Percentiles rank a stretch among this genome's conserved stretches.
Evolutionary conservation across 495 filamentous ascomycete species (phyloP).

Genomic region (Penicillium silybi): DNA sequence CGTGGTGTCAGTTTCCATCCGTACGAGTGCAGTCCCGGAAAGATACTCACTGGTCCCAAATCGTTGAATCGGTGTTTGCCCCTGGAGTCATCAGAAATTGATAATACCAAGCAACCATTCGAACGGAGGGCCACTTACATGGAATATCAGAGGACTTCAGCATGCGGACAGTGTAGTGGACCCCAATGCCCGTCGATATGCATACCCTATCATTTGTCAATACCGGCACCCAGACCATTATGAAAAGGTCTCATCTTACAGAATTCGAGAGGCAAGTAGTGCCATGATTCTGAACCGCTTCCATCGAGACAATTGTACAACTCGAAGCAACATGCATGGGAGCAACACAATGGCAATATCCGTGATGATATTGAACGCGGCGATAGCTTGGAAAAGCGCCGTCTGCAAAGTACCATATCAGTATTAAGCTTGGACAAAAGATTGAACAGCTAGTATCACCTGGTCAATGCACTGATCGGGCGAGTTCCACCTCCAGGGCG

Average conservation of each 20-base stretch:
- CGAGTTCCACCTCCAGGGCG: constrained; percentile 19
- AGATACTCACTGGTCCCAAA: constrained; percentile 26
- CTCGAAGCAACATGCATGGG: constrained; percentile 21
- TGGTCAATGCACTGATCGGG: constrained; percentile 16
- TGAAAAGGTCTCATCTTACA: constrained; percentile 14
- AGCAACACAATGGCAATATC: constrained; percentile 20
- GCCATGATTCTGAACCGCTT: constrained; percentile 19
- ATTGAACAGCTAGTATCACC: constrained; percentile 4
- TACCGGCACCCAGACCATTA: not conserved
- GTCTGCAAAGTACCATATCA: constrained; percentile 2
- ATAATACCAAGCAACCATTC: too few species aligned
- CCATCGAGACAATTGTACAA: constrained; percentile 16
- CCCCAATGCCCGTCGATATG: constrained; percentile 13
- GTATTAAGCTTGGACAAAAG: too few species aligned
- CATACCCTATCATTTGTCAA: constrained; percentile 10
- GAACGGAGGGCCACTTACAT: constrained; percentile 7
- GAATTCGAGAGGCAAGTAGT: constrained; percentile 19
- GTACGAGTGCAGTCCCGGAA: not conserved
- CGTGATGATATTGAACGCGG: constrained; percentile 22
- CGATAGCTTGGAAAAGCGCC: constrained; percentile 19
- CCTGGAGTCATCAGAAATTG: too few species aligned
- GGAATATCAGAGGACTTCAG: constrained; percentile 11
- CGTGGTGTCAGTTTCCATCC: not conserved
- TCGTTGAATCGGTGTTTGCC: constrained; percentile 17
- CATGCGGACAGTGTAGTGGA: constrained; percentile 14